phyloP scores from a whole-genome alignment of 768 basidiomycete genomes.

The Psilocybe cubensis region DNA sequence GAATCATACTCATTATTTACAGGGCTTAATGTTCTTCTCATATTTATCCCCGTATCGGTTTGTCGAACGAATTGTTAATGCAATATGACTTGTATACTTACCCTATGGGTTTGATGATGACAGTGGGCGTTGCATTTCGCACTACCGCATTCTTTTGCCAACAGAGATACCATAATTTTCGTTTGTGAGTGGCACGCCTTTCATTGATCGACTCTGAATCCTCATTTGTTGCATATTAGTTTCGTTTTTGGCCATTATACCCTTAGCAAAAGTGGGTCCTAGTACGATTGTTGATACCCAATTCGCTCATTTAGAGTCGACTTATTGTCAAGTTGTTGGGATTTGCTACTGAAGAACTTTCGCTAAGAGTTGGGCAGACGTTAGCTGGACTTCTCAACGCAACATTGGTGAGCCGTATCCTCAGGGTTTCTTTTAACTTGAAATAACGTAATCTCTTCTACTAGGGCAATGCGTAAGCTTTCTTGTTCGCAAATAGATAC shows the following conservation, averaged over 20 bases:
- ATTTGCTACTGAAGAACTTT: conserved; percentile 86
- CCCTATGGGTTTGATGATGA: neutral
- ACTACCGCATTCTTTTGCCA: conserved; percentile 35
- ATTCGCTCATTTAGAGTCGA: neutral
- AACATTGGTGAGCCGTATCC: conserved; percentile 58
- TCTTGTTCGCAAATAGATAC: neutral
- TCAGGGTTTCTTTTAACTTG: neutral
- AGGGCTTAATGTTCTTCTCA: conserved; percentile 75
- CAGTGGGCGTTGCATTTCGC: conserved; percentile 80
- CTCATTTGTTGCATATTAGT: conserved; percentile 39
- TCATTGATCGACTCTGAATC: neutral
- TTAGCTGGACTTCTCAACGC: conserved; percentile 86
- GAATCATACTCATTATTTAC: neutral
- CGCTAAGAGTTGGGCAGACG: conserved; percentile 81
- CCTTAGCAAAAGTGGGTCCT: conserved; percentile 73
- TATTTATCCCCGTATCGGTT: conserved; percentile 76
- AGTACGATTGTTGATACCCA: neutral
- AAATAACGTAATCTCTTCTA: conserved; percentile 3
- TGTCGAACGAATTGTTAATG: conserved; percentile 16
- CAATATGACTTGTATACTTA: neutral
- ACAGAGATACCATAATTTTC: conserved; percentile 66
- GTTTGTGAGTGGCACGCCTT: conserved; percentile 55
- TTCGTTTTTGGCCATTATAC: conserved; percentile 82
- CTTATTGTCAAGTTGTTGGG: conserved; percentile 58
- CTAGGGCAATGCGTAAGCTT: conserved; percentile 54